Base-by-base conservation (phyloP, 129 eudicot species). In the Helichrysum umbraculigerum region DNA sequence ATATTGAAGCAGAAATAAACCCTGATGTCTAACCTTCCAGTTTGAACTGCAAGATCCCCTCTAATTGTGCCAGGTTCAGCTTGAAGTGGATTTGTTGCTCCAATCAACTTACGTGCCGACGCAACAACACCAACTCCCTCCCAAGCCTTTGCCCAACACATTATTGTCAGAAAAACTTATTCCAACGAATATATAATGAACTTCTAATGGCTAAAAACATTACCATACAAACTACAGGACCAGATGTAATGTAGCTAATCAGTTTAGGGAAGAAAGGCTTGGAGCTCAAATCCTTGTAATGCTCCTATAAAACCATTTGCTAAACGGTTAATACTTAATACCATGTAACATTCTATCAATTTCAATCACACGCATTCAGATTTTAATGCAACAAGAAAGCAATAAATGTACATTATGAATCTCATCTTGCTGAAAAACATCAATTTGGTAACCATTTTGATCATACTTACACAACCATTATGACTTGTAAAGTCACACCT, bases 161-260 rank as follows among this genome's bases (percentile, higher is more conserved):
- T 70, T 6, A 59, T 65, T 41, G 75, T 30, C 32, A 14, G 61
- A 0, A 35, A 66, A 70, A 44, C 16, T 74, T 41, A 50, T 58
- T 20, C 33, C 11, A 71, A 25, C 28, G 28, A 25, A 25, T 1
- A 25, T 25, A 25, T 25, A 25, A 25, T 25, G 28, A 25, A 25
- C 28, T 25, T 25, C 28, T 25, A 25, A 25, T 25, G 28, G 28
- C 28, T 25, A 25, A 25, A 66, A 81, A 34, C 78, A 59, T 81
- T 91, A 94, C 98, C 98, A 94, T 94, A 78, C 98, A 91, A 33
- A 94, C 97, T 72, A 94, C 98, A 30, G 98, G 98, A 64, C 97
- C 98, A 37, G 98, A 94, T 50, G 96, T 88, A 25, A 94, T 91
- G 89, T 94, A 94, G 72, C 81, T 78, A 16, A 87, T 94, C 78